A percentile compares a stretch with the other conserved stretches of the same genome.
phyloP scores from a whole-genome alignment of 495 filamentous ascomycete genomes.

The Penicillium cataractarum region DNA sequence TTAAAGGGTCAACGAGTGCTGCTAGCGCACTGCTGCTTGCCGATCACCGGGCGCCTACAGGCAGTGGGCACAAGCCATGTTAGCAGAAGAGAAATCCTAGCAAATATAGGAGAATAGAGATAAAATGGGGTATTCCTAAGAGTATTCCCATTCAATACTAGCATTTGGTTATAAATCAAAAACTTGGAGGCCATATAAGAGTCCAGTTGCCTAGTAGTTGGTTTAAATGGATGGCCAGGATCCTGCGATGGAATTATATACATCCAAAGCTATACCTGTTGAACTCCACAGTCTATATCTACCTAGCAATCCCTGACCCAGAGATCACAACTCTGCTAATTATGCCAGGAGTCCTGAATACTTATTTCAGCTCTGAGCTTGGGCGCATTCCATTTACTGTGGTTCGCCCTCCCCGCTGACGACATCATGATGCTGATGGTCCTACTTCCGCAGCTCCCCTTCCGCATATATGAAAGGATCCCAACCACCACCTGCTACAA shows the following conservation, averaged over 20 bases:
- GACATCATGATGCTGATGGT: slow-evolving; percentile 29
- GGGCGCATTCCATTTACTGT: not conserved
- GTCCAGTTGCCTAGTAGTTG: no score
- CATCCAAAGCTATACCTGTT: not conserved
- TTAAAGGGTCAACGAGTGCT: not conserved
- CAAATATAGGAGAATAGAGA: not conserved
- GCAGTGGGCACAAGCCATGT: not conserved
- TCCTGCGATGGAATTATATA: not conserved
- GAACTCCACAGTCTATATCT: not conserved
- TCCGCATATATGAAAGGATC: slow-evolving; percentile 8
- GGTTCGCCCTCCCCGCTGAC: slow-evolving; percentile 26
- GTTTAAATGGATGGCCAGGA: no score
- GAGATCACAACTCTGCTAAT: not conserved
- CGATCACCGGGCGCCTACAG: not conserved
- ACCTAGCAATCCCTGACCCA: not conserved
- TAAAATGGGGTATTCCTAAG: not conserved
- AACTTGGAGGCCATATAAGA: no score
- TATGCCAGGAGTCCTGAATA: not conserved
- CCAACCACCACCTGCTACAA: not conserved
- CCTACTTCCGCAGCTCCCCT: slow-evolving; percentile 5
- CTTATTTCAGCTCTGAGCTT: not conserved
- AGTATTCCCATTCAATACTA: not conserved
- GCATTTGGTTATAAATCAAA: no score
- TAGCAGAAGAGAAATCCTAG: not conserved
- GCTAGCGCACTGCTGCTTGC: not conserved